Conservation (phyloP, 306 rosid species). For the Cicer bijugum region DNA sequence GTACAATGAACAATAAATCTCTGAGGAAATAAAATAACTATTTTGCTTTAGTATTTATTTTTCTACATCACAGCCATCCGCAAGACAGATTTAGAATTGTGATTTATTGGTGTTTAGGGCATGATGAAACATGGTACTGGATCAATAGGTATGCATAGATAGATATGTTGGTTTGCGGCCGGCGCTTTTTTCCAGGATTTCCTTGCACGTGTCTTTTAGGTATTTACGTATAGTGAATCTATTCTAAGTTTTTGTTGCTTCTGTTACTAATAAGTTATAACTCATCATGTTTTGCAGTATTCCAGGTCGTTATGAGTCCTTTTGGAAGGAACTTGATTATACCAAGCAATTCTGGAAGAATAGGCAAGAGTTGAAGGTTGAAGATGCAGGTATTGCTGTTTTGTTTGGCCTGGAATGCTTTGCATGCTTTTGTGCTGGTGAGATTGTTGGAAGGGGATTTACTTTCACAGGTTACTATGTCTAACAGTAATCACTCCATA, state of each 20-base stretch:
- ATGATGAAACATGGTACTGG: conserved; percentile 3
- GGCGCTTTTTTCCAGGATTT: conserved; percentile 12
- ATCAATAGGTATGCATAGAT: neutral
- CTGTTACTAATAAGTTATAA: conserved; percentile 14
- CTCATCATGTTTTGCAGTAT: conserved; percentile 56
- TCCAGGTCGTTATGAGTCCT: conserved; percentile 67
- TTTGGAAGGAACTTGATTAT: conserved; percentile 76
- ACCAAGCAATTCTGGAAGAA: conserved; percentile 78
- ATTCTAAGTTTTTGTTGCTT: neutral
- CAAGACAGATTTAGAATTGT: neutral
- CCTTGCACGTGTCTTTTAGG: neutral
- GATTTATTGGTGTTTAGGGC: neutral
- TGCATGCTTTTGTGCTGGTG: conserved; percentile 82
- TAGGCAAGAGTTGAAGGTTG: conserved; percentile 75
- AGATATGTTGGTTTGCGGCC: neutral
- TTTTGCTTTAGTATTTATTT: neutral
- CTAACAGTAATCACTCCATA: conserved; percentile 49
- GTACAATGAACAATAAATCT: neutral
- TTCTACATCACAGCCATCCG: neutral
- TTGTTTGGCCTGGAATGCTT: conserved; percentile 88
- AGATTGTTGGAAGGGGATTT: conserved; percentile 91
- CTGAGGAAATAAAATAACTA: neutral
- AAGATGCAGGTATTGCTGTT: conserved; percentile 80
- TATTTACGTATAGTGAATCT: neutral
- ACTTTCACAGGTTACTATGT: conserved; percentile 83